Conservation (phyloP, 2,329 filamentous ascomycete genomes). For the Cercospora zeina region DNA sequence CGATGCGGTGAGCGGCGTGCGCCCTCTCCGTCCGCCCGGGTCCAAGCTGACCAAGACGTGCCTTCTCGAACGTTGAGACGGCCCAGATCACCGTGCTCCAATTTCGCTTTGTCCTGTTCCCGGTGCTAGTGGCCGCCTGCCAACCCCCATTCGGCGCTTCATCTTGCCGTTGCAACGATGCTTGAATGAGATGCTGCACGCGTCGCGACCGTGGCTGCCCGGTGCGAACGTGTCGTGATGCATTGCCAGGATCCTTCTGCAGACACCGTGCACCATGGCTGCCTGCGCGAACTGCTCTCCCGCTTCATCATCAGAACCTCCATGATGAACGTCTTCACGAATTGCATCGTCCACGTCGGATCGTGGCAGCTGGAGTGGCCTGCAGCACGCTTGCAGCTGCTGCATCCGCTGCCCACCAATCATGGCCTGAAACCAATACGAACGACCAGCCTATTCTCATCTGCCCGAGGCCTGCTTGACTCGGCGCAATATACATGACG, state of each 20-base stretch:
- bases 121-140: not conserved
- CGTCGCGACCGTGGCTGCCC: not conserved
- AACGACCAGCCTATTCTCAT: slow-evolving; percentile 5
- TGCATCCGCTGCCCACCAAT: slow-evolving; percentile 2
- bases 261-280: not conserved
- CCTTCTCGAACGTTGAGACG: not conserved
- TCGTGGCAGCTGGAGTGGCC: not conserved
- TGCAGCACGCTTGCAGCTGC: slow-evolving; percentile 3
- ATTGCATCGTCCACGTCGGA: not conserved
- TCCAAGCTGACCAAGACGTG: not conserved
- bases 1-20: not conserved
- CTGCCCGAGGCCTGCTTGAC: slow-evolving; percentile 8
- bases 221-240: not conserved
- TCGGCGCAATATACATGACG: not conserved
- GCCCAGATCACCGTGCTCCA: slow-evolving; percentile 10
- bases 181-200: not conserved
- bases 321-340: not conserved
- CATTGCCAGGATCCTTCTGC: not conserved
- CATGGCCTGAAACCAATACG: slow-evolving; percentile 8
- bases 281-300: not conserved
- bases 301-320: not conserved
- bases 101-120: slow-evolving; percentile 13
- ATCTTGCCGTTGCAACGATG: slow-evolving; percentile 10
- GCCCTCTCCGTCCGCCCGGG: not conserved
- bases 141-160: slow-evolving; percentile 9